A percentile compares a stretch with the other conserved stretches of the same genome.
Evolutionary conservation across 139 green algal species (phyloP).

Genomic region (Deuterostichococcus epilithicus): DNA sequence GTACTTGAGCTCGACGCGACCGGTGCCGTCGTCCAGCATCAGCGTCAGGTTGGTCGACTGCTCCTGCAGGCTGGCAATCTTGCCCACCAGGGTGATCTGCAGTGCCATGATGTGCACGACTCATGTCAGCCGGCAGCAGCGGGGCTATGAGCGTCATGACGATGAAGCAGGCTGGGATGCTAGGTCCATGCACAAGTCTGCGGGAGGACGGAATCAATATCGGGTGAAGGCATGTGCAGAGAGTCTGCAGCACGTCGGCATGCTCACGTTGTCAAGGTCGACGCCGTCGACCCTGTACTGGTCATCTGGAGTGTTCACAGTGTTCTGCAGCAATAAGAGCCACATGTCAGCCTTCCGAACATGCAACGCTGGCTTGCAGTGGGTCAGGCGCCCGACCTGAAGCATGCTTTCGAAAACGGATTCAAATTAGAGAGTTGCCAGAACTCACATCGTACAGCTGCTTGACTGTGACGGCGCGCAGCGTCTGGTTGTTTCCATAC

Average conservation of each 20-base stretch:
- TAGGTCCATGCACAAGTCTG: neutral
- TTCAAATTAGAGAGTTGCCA: neutral
- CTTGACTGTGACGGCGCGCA: conserved; percentile 62
- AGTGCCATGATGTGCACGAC: neutral
- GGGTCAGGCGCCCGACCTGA: neutral
- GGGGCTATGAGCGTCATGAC: neutral
- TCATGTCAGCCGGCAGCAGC: neutral
- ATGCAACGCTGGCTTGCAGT: too few species aligned
- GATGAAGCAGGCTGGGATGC: neutral
- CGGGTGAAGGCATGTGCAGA: neutral
- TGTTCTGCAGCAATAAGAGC: conserved; percentile 15
- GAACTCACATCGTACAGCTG: conserved; percentile 46
- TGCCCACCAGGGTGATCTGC: conserved; percentile 71
- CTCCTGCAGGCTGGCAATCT: conserved; percentile 47
- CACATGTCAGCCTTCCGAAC: neutral
- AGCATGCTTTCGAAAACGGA: neutral
- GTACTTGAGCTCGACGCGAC: conserved; percentile 43
- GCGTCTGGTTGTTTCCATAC: conserved; percentile 34
- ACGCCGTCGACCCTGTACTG: conserved; percentile 29
- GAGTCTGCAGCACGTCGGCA: neutral
- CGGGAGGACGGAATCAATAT: neutral
- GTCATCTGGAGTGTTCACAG: conserved; percentile 22
- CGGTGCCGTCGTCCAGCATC: conserved; percentile 72
- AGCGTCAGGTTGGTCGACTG: conserved; percentile 30
- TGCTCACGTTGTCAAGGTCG: conserved; percentile 38